phyloP scores from a whole-genome alignment of 2,329 filamentous ascomycete genomes.

The Teratosphaeria epicoccoides region DNA sequence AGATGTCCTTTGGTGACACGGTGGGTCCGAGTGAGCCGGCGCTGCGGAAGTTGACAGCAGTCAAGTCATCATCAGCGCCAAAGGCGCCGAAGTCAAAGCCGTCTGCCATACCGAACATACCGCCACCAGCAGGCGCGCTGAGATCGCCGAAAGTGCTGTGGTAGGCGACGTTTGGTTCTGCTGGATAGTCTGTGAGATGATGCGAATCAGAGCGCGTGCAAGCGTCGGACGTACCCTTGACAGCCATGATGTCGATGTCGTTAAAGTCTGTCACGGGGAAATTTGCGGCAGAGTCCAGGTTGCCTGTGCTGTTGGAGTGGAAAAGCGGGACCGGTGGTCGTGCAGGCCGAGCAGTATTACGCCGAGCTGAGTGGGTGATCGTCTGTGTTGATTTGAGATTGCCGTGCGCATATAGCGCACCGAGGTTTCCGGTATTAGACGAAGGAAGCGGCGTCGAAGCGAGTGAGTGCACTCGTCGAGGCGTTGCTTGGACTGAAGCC shows the following conservation, averaged over 20 bases:
- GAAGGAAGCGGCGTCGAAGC: slow-evolving; percentile 44
- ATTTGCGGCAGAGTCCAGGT: slow-evolving; percentile 12
- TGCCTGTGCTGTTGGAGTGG: slow-evolving; percentile 34
- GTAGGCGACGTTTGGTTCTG: slow-evolving; percentile 37
- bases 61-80: slow-evolving; percentile 18
- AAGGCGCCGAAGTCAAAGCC: slow-evolving; percentile 12
- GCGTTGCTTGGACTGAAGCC: slow-evolving; percentile 28
- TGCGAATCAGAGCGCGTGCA: slow-evolving; percentile 13
- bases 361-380: slow-evolving; percentile 13
- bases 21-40: slow-evolving; percentile 40
- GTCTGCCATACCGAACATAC: slow-evolving; percentile 16
- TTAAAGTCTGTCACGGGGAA: slow-evolving; percentile 24
- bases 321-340: slow-evolving; percentile 65
- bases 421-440: slow-evolving; percentile 40
- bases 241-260: slow-evolving; percentile 41
- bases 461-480: slow-evolving; percentile 41
- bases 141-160: slow-evolving; percentile 37
- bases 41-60: slow-evolving; percentile 32
- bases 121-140: slow-evolving; percentile 21
- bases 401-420: slow-evolving; percentile 57
- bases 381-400: slow-evolving; percentile 28
- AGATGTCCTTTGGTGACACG: slow-evolving; percentile 73
- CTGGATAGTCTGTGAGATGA: slow-evolving; percentile 19
- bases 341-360: slow-evolving; percentile 11
- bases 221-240: slow-evolving; percentile 39